Evolutionary conservation across 2,329 filamentous ascomycete genomes (phyloP).

Genomic region (Pseudogymnoascus destructans): DNA sequence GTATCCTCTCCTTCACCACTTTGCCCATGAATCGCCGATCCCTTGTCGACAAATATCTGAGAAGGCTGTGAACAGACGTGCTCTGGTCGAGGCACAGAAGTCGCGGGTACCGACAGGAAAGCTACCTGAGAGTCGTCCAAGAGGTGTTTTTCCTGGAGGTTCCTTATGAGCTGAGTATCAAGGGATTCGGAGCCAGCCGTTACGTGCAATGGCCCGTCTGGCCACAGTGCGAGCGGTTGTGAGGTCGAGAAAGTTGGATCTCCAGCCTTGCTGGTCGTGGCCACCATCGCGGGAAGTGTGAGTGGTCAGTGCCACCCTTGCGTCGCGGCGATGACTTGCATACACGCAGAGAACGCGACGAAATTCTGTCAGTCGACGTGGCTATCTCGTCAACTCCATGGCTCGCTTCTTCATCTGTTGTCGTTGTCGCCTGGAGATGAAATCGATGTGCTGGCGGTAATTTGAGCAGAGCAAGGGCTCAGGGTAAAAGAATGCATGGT

Average conservation of each 20-base stretch:
- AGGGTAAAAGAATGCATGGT: not conserved
- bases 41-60: not conserved
- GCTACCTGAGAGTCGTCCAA: not conserved
- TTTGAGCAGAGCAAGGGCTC: not conserved
- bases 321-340: constrained; percentile 7
- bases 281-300: not conserved
- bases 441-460: not conserved
- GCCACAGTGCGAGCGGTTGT: not conserved
- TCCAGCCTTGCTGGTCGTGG: not conserved
- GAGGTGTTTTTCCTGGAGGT: not conserved
- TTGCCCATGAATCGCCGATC: not conserved
- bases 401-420: not conserved
- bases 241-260: not conserved
- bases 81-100: not conserved
- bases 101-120: not conserved
- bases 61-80: constrained; percentile 5
- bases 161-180: not conserved
- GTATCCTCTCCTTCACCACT: not conserved
- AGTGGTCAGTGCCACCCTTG: constrained; percentile 8
- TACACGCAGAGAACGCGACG: not conserved
- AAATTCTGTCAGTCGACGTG: not conserved
- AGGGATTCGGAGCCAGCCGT: not conserved
- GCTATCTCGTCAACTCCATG: not conserved
- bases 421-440: not conserved
- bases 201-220: not conserved